These are phyloP conservation scores for Colletotrichum sp. DNA, from an alignment of 2,329 filamentous ascomycete species.

Conservation along the genomic window DNA sequence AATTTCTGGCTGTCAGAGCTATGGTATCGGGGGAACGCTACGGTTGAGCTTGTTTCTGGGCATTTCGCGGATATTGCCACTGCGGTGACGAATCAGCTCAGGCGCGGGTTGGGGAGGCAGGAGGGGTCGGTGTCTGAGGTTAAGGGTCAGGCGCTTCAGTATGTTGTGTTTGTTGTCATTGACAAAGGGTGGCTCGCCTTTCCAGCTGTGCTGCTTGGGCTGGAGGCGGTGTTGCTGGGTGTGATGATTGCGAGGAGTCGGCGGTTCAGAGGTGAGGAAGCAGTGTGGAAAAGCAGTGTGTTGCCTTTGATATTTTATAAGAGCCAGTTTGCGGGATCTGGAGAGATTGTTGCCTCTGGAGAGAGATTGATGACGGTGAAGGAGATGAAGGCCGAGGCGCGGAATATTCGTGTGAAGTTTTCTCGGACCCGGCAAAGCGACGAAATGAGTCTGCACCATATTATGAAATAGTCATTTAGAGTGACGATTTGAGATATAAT, in stretches of 20 bases:
- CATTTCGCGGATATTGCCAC: background rate
- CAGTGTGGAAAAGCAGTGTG: background rate
- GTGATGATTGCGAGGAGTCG: background rate
- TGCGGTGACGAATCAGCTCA: background rate
- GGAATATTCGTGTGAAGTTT: background rate
- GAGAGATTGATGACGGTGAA: background rate
- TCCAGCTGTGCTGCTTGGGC: background rate
- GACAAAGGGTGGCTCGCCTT: background rate
- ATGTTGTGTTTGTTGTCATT: background rate
- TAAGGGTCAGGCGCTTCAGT: background rate
- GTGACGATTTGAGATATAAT: fast-evolving
- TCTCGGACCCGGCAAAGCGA: fast-evolving
- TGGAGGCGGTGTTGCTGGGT: background rate
- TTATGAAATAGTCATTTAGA: background rate
- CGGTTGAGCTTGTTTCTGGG: background rate
- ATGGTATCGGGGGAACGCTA: background rate
- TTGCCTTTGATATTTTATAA: background rate
- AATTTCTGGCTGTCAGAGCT: background rate
- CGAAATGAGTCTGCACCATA: background rate
- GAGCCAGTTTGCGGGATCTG: background rate
- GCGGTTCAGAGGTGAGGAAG: background rate
- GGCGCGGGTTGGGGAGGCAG: background rate
- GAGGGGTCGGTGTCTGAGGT: background rate
- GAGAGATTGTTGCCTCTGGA: fast-evolving
- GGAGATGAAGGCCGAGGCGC: background rate